Evolutionary conservation across 176 grass and related monocot genomes (phyloP).

Genomic region (Rhynchospora pubera): DNA sequence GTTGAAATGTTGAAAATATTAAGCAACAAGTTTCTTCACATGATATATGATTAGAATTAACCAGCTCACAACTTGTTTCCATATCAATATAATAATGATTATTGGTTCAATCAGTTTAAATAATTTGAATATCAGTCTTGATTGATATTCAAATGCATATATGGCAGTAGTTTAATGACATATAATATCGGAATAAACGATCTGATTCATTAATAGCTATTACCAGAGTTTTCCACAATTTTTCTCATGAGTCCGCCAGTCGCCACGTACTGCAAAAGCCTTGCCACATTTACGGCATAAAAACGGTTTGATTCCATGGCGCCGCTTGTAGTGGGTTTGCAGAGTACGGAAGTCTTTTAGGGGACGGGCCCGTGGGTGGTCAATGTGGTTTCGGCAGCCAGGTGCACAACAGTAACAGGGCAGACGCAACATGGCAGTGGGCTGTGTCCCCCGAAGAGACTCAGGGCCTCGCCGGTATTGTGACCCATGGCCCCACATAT

Average conservation of each 20-base stretch:
- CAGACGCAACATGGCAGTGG: constrained; percentile 58
- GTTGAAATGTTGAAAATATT: neutral
- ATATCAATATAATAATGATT: neutral
- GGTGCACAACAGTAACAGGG: constrained; percentile 61
- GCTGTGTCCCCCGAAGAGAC: constrained; percentile 48
- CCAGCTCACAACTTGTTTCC: neutral
- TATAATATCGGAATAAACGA: neutral
- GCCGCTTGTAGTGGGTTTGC: constrained; percentile 59
- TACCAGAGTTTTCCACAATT: constrained; percentile 67
- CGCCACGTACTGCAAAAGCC: constrained; percentile 55
- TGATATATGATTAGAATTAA: neutral
- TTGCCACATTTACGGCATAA: constrained; percentile 63
- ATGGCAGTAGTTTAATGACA: neutral
- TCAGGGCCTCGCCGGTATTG: constrained; percentile 53
- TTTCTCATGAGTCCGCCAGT: constrained; percentile 74
- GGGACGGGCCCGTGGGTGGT: constrained; percentile 47
- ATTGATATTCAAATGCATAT: neutral
- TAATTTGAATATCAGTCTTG: neutral
- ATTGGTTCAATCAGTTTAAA: neutral
- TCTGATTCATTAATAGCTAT: neutral
- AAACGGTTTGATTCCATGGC: constrained; percentile 53
- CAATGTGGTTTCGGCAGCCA: constrained; percentile 62
- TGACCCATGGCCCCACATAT: constrained; percentile 79
- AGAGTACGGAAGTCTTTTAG: constrained; percentile 66
- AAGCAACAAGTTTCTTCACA: neutral